Base-by-base conservation (phyloP, 176 grass and related monocot species). In the Paspalum vaginatum region DNA sequence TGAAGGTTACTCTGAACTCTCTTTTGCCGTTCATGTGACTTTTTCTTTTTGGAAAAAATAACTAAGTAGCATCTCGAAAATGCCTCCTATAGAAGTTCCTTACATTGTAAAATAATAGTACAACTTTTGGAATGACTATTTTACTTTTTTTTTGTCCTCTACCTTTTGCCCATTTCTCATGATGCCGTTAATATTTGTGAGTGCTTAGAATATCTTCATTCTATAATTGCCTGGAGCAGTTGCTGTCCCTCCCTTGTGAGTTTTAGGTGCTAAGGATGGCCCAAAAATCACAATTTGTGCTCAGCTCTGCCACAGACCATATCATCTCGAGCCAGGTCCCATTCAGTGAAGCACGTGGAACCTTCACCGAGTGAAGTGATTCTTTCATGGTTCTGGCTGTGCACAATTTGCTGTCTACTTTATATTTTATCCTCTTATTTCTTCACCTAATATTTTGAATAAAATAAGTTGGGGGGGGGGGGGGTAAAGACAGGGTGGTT, bases 1-100 rank as follows among this genome's bases (percentile, higher is more conserved):
- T 94, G 39, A 98, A 98, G 90, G 95, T 97, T 79, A 70, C 61
- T 70, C 61, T 16, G 22, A 88, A 44, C 37, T 21, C 74, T 78
- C 7, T 70, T 11, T 4, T 50, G 26, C n/a, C 9, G 20, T 69
- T n/a, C 42, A 68, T 40, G 16, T 49, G 1, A 18, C 13, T 17
- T 46, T 57, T 65, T n/a, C n/a, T n/a, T 77, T 70, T 16, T 70
- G 2, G 11, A 2, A 8, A 76, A 68, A 47, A 51, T 32, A 25
- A 6, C 13, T 59, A 16, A 17, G 16, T 27, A 61, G 8, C 54
- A 53, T 22, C 61, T 8, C 14, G 44, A 68, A 58, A 44, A 45
- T 57, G 20, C 46, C 15, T 21, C 26, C 10, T 2, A 26, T 42
- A 9, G 22, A 41, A 52, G 16, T 45, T 81, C 17, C 2, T 9